These are phyloP conservation scores for Tirmania nivea DNA, from an alignment of 495 filamentous ascomycete species.

Conservation along the genomic window DNA sequence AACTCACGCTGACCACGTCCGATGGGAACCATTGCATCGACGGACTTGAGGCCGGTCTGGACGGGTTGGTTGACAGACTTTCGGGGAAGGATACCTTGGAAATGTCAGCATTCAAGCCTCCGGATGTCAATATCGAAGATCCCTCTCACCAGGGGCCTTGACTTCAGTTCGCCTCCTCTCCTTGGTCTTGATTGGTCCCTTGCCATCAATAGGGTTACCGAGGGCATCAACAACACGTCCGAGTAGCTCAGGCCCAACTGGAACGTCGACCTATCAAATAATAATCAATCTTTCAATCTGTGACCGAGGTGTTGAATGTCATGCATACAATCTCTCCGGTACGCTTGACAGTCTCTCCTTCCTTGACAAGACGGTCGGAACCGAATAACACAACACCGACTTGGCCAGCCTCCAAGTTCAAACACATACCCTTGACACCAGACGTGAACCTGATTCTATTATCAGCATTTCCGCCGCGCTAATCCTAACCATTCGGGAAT, in stretches of 20 bases:
- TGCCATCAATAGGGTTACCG: conserved; percentile 97
- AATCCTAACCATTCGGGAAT: conserved; percentile 12
- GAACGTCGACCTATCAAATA: conserved; percentile 64
- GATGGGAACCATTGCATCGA: conserved; percentile 99
- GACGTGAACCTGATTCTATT: conserved; percentile 66
- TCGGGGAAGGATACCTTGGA: conserved; percentile 71
- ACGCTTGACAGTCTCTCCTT: conserved; percentile 98
- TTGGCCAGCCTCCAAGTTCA: conserved; percentile 99
- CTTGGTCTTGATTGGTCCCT: conserved; percentile 79
- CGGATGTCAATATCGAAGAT: not conserved
- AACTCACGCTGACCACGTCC: conserved; percentile 99
- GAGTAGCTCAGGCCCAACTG: conserved; percentile 76
- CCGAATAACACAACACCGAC: conserved; percentile 99
- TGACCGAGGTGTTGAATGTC: not conserved
- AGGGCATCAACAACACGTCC: conserved; percentile 97
- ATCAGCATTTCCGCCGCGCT: not conserved
- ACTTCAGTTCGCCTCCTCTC: conserved; percentile 92
- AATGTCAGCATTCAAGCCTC: not conserved
- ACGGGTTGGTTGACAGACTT: conserved; percentile 94
- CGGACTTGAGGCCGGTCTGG: conserved; percentile 96
- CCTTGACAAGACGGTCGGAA: conserved; percentile 98
- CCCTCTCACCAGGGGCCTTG: conserved; percentile 49
- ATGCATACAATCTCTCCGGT: conserved; percentile 89
- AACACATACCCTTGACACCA: conserved; percentile 99
- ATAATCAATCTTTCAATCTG: not conserved